Conservation (phyloP, 2,329 filamentous ascomycete genomes). For the Fusarium denticulatum region DNA sequence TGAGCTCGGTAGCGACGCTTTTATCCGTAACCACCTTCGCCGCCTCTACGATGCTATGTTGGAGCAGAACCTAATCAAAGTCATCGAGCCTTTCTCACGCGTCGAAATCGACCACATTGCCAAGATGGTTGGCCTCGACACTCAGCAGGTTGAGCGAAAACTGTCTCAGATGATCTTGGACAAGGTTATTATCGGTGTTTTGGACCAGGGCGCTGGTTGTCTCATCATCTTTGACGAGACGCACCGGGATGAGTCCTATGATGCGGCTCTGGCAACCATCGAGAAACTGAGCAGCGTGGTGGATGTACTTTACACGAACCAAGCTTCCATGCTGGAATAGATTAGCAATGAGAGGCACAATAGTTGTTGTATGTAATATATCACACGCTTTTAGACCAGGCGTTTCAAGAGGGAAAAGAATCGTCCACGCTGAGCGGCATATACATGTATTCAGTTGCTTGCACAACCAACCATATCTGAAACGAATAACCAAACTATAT, state of each 20-base stretch:
- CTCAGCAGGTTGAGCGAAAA: conserved; percentile 96
- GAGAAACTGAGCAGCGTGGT: conserved; percentile 98
- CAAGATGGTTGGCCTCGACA: conserved; percentile 96
- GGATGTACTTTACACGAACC: conserved; percentile 96
- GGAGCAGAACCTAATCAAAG: conserved; percentile 99
- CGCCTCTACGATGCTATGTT: conserved; percentile 98
- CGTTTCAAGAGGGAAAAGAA: conserved; percentile 44
- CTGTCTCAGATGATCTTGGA: conserved; percentile 99
- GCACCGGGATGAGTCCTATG: conserved; percentile 91
- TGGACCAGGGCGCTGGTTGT: conserved; percentile 97
- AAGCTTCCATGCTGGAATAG: conserved; percentile 93
- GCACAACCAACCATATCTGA: conserved; percentile 10
- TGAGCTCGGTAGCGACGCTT: conserved; percentile 92
- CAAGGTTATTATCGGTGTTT: conserved; percentile 96
- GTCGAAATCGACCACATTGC: conserved; percentile 98
- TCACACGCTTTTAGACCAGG: conserved; percentile 44
- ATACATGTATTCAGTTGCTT: conserved; percentile 19
- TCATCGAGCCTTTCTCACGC: conserved; percentile 97
- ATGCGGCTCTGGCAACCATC: conserved; percentile 92
- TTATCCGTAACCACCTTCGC: conserved; percentile 96
- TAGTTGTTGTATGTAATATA: conserved; percentile 46
- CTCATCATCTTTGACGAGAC: conserved; percentile 97
- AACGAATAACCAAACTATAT: conserved; percentile 3
- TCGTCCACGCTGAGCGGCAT: conserved; percentile 35
- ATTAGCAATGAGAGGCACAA: conserved; percentile 20